Evolutionary conservation across 148 eudicot genomes (phyloP).

Genomic region (Talinum fruticosum): DNA sequence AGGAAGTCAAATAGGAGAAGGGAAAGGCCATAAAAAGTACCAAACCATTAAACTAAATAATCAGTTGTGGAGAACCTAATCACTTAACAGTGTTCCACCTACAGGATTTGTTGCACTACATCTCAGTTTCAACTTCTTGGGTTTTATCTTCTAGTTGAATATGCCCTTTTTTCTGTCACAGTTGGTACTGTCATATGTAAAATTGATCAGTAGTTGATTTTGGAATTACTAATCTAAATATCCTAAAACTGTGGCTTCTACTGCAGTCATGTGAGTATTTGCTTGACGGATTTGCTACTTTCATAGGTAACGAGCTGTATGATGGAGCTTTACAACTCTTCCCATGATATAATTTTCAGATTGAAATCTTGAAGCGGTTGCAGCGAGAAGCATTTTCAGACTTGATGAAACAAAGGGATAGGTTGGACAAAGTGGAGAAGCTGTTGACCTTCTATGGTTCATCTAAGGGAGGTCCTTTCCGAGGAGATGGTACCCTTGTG

Average conservation of each 20-base stretch:
- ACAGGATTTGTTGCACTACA: not conserved
- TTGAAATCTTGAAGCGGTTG: slow-evolving; percentile 92
- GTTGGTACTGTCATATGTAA: not conserved
- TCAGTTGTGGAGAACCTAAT: not conserved
- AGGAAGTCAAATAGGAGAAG: not conserved
- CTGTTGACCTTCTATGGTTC: slow-evolving; percentile 54
- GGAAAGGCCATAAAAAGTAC: not conserved
- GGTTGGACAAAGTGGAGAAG: slow-evolving; percentile 86
- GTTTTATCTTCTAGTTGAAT: not conserved
- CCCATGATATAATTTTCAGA: slow-evolving; percentile 61
- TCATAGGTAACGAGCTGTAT: slow-evolving; percentile 37
- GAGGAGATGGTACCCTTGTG: slow-evolving; percentile 65
- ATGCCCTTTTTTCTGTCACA: too few relatives aligned
- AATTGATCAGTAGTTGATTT: not conserved
- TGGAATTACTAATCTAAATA: not conserved
- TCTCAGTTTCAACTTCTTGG: not conserved
- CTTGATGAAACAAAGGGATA: slow-evolving; percentile 92
- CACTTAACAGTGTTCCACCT: not conserved
- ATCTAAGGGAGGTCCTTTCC: slow-evolving; percentile 68
- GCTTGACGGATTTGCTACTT: slow-evolving; percentile 35
- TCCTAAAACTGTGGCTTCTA: not conserved
- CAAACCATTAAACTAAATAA: not conserved
- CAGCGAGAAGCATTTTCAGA: slow-evolving; percentile 95
- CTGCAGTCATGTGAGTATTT: not conserved
- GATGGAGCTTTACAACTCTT: slow-evolving; percentile 53